phyloP scores from a whole-genome alignment of 352 stramenopile species.

The Phytophthora constricta region DNA sequence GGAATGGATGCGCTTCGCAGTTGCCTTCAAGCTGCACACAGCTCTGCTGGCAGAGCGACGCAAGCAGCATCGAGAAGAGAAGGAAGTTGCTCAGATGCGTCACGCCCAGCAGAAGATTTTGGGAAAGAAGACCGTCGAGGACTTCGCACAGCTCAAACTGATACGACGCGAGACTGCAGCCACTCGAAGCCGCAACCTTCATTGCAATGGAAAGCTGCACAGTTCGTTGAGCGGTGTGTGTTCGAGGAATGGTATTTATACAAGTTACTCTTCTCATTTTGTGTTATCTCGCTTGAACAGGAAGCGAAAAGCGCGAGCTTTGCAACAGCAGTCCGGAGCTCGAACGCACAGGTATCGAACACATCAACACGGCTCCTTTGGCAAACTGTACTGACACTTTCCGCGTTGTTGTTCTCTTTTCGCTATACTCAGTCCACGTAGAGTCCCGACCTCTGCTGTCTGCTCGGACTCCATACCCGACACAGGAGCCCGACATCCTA shows the following conservation, averaged over 20 bases:
- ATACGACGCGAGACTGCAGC: slow-evolving; percentile 43
- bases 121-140: slow-evolving; percentile 59
- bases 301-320: neutral
- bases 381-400: neutral
- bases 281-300: neutral
- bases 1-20: slow-evolving; percentile 7
- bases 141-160: slow-evolving; percentile 54
- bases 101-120: slow-evolving; percentile 50
- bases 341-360: slow-evolving; percentile 9
- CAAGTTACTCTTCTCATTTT: neutral
- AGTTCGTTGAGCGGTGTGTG: slow-evolving; percentile 11
- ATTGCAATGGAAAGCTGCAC: slow-evolving; percentile 45
- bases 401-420: neutral
- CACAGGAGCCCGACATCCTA: slow-evolving; percentile 11
- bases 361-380: neutral
- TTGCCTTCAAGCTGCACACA: slow-evolving; percentile 33
- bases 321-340: neutral
- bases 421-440: slow-evolving; percentile 13
- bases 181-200: slow-evolving; percentile 45
- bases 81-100: slow-evolving; percentile 35
- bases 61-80: slow-evolving; percentile 32
- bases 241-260: neutral
- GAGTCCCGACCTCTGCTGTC: slow-evolving; percentile 32
- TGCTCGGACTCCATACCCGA: slow-evolving; percentile 16
- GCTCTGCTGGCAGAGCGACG: slow-evolving; percentile 28